Conservation (phyloP, 495 filamentous ascomycete species). For the Schizothecium vesticola region DNA sequence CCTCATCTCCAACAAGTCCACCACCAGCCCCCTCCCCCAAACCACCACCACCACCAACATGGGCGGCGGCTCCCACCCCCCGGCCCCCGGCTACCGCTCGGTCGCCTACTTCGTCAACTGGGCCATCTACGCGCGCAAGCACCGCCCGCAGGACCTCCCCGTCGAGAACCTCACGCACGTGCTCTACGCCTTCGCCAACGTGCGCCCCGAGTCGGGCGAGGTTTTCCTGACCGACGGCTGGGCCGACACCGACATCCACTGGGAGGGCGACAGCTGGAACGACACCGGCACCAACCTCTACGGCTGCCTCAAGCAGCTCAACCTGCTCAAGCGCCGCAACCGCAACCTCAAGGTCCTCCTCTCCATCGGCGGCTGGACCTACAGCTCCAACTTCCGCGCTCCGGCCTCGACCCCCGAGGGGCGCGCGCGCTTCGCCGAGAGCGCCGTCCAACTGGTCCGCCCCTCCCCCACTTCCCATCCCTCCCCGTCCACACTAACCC, state of each 20-base stretch:
- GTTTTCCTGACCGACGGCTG: conserved; percentile 74
- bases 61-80: conserved; percentile 40
- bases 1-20: neutral
- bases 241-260: conserved; percentile 89
- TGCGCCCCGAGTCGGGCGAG: conserved; percentile 58
- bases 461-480: neutral
- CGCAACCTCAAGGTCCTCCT: conserved; percentile 86
- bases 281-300: conserved; percentile 71
- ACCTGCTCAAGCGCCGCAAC: conserved; percentile 80
- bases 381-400: conserved; percentile 75
- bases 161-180: conserved; percentile 86
- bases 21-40: conserved; percentile 2
- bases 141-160: conserved; percentile 82
- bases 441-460: conserved; percentile 54
- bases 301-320: conserved; percentile 91
- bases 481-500: neutral
- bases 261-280: conserved; percentile 71
- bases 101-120: conserved; percentile 89
- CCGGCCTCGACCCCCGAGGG: conserved; percentile 63
- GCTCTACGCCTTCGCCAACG: conserved; percentile 69
- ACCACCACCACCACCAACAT: conserved; percentile 17
- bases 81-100: conserved; percentile 49
- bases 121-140: conserved; percentile 89
- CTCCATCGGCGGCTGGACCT: conserved; percentile 96
- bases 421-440: conserved; percentile 60